Base-by-base conservation (phyloP, 2,329 filamentous ascomycete genomes). In the Beauveria medogensis region DNA sequence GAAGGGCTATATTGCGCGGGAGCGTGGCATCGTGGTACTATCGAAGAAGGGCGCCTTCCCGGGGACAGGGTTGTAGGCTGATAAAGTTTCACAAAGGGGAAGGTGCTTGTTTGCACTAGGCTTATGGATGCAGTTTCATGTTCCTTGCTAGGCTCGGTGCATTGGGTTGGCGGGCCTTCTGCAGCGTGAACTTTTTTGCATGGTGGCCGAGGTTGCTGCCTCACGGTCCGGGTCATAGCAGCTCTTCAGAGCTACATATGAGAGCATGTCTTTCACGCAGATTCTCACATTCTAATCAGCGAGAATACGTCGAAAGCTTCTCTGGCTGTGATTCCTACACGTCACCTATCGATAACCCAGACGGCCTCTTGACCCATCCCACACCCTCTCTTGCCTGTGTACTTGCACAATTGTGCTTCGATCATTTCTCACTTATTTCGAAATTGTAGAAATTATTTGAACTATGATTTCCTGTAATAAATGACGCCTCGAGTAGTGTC, bases 1-100 rank as follows among this genome's bases (percentile, higher is more conserved):
- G 90, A 99, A 97, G 76, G 94, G 95, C 46, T 99, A 99, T 75
- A 99, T 99, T 67, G 88, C 93, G 37, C 88, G 93, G 59, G 92
- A 96, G 67, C 86, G 90, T 67, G 89, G 89, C 40, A 92, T 92
- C 66, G 89, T 99, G 30, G 94, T 99, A 22, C 77, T 99, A 61
- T 97, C 91, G 73, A 97, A 97, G 74, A 89, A 84, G 62, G 91
- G 90, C 46, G 93, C 94, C 2, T 99, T 99, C 70, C 94, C 95
- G 0, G 92, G 92, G 26, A 97, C 95, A 26, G 90, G 90, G 20
- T 75, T 88, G 53, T 88, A 73, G 59, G 46, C 34, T 48, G 5
- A 28, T 28, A n/a, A 16, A 55, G 14, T 41, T 22, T 30, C 12
- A 52, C n/a, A 26, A 34, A 50, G 16, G 7, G 44, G 40, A 44